Percentiles rank a stretch among this genome's conserved stretches.
These are phyloP conservation scores for Daldinia decipiens DNA, from an alignment of 495 filamentous ascomycete genomes.

Conservation along the genomic window DNA sequence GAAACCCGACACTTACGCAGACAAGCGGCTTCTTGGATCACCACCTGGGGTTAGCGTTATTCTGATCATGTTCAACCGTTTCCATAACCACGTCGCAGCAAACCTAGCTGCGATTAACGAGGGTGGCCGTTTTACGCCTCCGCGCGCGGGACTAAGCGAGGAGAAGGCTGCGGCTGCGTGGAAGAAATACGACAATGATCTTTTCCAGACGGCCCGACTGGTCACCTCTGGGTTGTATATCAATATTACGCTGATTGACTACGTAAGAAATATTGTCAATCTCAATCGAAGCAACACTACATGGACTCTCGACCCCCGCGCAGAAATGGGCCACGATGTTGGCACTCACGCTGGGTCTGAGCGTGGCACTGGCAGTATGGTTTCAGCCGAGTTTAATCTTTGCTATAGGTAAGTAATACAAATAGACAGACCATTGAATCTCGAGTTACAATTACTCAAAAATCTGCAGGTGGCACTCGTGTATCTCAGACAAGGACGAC, in stretches of 20 bases:
- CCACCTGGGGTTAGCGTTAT: conserved; percentile 84
- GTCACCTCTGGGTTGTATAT: conserved; percentile 82
- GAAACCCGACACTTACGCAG: conserved; percentile 83
- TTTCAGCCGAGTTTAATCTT: conserved; percentile 77
- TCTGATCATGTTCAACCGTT: conserved; percentile 75
- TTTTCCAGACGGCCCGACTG: conserved; percentile 82
- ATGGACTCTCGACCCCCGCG: conserved; percentile 81
- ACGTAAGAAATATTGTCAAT: conserved; percentile 83
- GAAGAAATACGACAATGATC: conserved; percentile 78
- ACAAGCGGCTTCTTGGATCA: conserved; percentile 80
- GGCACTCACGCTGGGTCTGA: conserved; percentile 59
- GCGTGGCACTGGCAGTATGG: conserved; percentile 73
- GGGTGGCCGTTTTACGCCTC: conserved; percentile 72
- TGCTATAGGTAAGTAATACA: conserved; percentile 42
- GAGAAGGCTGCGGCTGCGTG: conserved; percentile 65
- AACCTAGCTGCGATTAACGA: conserved; percentile 74
- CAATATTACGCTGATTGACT: conserved; percentile 82
- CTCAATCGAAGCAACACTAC: conserved; percentile 75
- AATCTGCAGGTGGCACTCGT: conserved; percentile 71
- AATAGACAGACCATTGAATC: too few species aligned
- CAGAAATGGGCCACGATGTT: conserved; percentile 61
- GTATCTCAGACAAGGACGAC: conserved; percentile 76
- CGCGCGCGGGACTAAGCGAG: conserved; percentile 51
- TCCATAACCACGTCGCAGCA: conserved; percentile 81
- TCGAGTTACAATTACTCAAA: conserved; percentile 28